These are phyloP conservation scores for Angomonas desouzai DNA, from an alignment of 208 protist species.

Conservation along the genomic window DNA sequence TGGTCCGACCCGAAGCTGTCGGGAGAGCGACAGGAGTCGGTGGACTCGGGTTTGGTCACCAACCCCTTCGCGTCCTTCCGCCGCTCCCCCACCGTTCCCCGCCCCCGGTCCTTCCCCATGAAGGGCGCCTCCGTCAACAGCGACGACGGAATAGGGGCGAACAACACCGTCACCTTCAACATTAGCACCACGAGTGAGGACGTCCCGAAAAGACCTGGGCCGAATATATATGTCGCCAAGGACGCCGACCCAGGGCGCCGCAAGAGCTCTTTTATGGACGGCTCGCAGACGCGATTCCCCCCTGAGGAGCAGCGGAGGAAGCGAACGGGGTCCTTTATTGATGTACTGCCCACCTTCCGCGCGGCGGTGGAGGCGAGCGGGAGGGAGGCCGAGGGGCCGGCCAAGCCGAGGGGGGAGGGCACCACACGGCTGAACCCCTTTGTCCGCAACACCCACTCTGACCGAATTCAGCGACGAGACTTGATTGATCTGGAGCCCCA, in stretches of 20 bases:
- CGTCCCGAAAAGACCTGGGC: neutral
- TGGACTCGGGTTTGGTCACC: neutral
- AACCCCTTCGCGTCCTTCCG: conserved; percentile 4
- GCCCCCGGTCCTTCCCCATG: neutral
- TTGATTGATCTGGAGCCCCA: conserved; percentile 13
- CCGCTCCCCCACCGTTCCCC: neutral
- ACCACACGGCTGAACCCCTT: conserved; percentile 6
- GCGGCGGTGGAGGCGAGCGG: neutral
- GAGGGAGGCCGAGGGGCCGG: neutral
- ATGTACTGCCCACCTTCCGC: neutral
- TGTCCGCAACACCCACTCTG: neutral
- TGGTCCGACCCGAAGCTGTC: neutral
- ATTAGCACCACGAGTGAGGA: neutral
- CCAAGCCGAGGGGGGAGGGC: neutral
- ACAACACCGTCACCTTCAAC: neutral
- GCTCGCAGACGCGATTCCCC: neutral
- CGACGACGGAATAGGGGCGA: neutral
- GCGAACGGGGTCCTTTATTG: neutral
- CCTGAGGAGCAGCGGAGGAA: neutral
- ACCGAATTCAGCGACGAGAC: conserved; percentile 9
- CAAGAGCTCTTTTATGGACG: neutral
- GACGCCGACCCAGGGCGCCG: neutral
- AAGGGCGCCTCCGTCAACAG: neutral
- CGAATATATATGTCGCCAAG: neutral
- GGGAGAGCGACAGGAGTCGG: neutral